These are phyloP conservation scores for Exophiala sideris DNA, from an alignment of 2,329 filamentous ascomycete genomes.

Conservation along the genomic window DNA sequence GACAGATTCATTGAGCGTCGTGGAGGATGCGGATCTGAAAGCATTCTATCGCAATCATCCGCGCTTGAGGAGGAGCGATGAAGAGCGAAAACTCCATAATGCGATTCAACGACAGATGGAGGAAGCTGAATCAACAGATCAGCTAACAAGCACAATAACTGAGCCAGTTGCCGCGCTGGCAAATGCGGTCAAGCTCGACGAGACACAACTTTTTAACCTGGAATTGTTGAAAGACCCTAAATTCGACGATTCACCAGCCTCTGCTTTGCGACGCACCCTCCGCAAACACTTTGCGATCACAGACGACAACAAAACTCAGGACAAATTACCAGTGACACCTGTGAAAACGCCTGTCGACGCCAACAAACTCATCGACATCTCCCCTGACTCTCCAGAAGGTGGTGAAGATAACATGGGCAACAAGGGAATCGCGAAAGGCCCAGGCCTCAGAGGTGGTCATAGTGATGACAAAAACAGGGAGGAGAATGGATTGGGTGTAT, in stretches of 20 bases:
- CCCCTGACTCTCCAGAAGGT: slow-evolving; percentile 14
- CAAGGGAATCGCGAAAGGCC: not conserved
- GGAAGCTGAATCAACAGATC: not conserved
- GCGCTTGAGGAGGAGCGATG: slow-evolving; percentile 2
- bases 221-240: slow-evolving; percentile 14
- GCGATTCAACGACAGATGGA: slow-evolving; percentile 5
- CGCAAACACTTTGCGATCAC: slow-evolving; percentile 22
- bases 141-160: not conserved
- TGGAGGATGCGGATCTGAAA: slow-evolving; percentile 10
- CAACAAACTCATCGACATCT: slow-evolving; percentile 19
- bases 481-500: not conserved
- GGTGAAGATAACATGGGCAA: not conserved
- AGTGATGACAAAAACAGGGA: not conserved
- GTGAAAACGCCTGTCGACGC: not conserved
- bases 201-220: slow-evolving; percentile 17
- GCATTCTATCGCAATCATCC: slow-evolving; percentile 14
- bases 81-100: slow-evolving; percentile 4
- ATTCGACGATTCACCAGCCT: slow-evolving; percentile 5
- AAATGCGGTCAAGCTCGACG: slow-evolving; percentile 8
- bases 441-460: not conserved
- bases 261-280: slow-evolving; percentile 14
- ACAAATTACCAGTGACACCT: slow-evolving; percentile 1
- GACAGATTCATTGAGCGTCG: not conserved
- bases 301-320: not conserved
- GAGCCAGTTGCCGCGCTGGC: not conserved